These are phyloP conservation scores for Mallotus japonicus DNA, from an alignment of 441 rosid genomes.

Conservation along the genomic window DNA sequence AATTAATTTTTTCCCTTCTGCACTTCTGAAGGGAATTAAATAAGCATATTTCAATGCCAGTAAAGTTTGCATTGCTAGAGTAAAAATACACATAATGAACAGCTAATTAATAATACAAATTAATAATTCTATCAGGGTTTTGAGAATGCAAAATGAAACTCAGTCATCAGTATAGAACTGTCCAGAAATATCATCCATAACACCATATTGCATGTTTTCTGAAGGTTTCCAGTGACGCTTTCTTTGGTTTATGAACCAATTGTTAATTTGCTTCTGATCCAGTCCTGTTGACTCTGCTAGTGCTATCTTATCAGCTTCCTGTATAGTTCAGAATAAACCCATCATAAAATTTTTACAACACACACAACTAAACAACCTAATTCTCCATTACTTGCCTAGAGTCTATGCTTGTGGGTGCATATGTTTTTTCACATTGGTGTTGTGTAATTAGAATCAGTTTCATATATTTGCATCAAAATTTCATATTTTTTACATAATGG, in stretches of 20 bases:
- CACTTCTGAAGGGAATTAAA: neutral
- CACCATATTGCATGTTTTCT: conserved; percentile 65
- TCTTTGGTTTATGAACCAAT: conserved; percentile 95
- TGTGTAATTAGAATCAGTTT: too few relatives aligned
- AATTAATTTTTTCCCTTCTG: conserved; percentile 19
- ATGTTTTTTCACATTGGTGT: too few relatives aligned
- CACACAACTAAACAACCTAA: too few relatives aligned
- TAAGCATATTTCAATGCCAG: conserved; percentile 14
- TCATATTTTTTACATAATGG: too few relatives aligned
- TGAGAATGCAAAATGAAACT: conserved; percentile 19
- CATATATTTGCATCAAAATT: too few relatives aligned
- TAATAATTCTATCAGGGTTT: neutral
- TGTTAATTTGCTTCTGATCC: conserved; percentile 92
- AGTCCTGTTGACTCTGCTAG: conserved; percentile 83
- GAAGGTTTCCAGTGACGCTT: conserved; percentile 97
- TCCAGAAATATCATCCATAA: conserved; percentile 56
- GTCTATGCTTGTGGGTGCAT: too few relatives aligned
- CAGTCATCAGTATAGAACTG: conserved; percentile 61
- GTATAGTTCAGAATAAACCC: conserved; percentile 9
- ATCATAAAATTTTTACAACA: neutral
- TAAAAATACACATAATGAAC: conserved; percentile 15
- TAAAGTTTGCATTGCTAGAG: conserved; percentile 19
- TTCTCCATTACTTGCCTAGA: too few relatives aligned
- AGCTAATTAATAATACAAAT: neutral
- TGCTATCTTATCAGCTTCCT: conserved; percentile 80